Percentiles rank a stretch among this genome's conserved stretches.
These are phyloP conservation scores for Paramecium tetraurelia DNA, from an alignment of 73 alveolate genomes.

Conservation along the genomic window DNA sequence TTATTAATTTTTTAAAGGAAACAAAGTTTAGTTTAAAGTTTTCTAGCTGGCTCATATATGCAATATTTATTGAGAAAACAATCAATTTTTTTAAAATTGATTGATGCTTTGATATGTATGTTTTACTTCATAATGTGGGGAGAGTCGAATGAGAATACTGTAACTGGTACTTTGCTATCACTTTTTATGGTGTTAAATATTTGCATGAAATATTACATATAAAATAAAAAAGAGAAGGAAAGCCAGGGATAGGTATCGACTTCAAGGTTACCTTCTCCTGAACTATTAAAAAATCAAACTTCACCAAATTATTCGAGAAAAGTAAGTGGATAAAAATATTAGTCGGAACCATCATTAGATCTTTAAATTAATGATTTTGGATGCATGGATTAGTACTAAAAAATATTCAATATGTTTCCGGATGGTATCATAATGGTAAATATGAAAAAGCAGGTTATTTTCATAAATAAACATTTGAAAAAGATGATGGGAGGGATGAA, in stretches of 20 bases:
- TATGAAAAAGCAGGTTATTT: neutral
- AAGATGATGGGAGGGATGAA: slow-evolving; percentile 40
- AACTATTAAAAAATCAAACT: neutral
- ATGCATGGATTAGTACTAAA: neutral
- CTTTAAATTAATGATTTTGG: neutral
- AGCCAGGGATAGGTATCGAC: neutral
- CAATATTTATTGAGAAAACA: neutral
- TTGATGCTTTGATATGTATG: neutral
- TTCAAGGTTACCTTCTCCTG: neutral
- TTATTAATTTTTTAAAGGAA: neutral
- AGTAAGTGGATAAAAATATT: neutral
- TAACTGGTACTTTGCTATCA: neutral
- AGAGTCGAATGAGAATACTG: neutral
- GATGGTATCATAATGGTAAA: slow-evolving; percentile 42
- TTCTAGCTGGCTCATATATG: slow-evolving; percentile 45
- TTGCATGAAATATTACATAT: slow-evolving; percentile 16
- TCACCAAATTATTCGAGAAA: neutral
- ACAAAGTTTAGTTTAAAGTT: neutral
- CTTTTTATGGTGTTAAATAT: slow-evolving; percentile 21
- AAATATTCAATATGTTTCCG: neutral
- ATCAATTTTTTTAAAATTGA: neutral
- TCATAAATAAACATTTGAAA: neutral
- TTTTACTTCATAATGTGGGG: slow-evolving; percentile 51
- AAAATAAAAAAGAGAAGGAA: neutral
- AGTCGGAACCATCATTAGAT: slow-evolving; percentile 2